Conservation (phyloP, 148 eudicot genomes). For the Tetragonia tetragonoides region DNA sequence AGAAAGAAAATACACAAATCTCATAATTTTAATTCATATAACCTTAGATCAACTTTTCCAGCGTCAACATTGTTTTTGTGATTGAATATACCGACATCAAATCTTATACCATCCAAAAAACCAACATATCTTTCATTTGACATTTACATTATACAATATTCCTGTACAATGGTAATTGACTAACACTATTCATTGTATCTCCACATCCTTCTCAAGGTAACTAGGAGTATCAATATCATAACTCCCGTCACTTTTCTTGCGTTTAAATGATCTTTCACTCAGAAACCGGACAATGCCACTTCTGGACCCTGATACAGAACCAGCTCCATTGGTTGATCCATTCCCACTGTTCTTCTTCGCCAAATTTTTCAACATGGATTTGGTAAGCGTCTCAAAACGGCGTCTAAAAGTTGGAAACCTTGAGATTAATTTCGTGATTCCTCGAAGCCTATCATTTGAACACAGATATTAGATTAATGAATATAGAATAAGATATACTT, state of each 20-base stretch:
- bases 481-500: not conserved
- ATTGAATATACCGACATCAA: too few species aligned
- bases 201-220: constrained; percentile 47
- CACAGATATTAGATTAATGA: not conserved
- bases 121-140: too few species aligned
- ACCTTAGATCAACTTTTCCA: too few species aligned
- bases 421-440: constrained; percentile 79
- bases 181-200: constrained; percentile 34
- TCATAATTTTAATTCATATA: too few species aligned
- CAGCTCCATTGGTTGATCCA: constrained; percentile 21
- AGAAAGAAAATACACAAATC: too few species aligned
- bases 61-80: too few species aligned
- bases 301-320: constrained; percentile 32
- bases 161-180: not conserved
- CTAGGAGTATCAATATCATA: constrained; percentile 39
- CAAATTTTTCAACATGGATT: constrained; percentile 51
- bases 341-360: constrained; percentile 47
- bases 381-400: constrained; percentile 61
- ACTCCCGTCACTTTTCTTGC: constrained; percentile 29
- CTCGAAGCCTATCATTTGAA: constrained; percentile 53
- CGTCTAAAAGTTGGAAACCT: constrained; percentile 89
- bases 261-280: constrained; percentile 57
- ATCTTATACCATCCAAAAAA: too few species aligned
- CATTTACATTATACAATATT: constrained; percentile 11
- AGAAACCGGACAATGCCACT: constrained; percentile 46